A percentile compares a stretch with the other conserved stretches of the same genome.
Conservation (phyloP, 805 yeast species). For the Candida sphagnicola region DNA sequence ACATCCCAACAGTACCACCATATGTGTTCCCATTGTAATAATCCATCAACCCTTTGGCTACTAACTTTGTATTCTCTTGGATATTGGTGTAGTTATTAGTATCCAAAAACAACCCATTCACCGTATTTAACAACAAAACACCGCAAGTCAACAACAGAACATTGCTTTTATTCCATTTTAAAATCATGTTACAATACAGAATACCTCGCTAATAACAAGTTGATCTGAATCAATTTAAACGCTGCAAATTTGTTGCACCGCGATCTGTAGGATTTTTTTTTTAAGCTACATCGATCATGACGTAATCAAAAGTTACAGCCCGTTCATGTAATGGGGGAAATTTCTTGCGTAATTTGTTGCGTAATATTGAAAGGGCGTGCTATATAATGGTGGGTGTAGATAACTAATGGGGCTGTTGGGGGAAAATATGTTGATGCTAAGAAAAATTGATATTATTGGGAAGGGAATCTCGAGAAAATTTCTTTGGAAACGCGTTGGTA, state of each 20-base stretch:
- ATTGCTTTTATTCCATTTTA: not conserved
- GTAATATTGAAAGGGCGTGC: too few species aligned
- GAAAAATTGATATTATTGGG: too few species aligned
- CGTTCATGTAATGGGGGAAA: too few species aligned
- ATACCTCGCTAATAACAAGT: not conserved
- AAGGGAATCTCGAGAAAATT: too few species aligned
- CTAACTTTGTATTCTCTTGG: constrained; percentile 50
- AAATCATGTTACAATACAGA: not conserved
- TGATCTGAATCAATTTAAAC: not conserved
- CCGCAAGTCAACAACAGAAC: constrained; percentile 1
- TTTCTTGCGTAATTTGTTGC: too few species aligned
- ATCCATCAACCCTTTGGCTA: constrained; percentile 73
- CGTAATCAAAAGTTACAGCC: too few species aligned
- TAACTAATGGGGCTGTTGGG: too few species aligned
- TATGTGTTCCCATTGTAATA: constrained; percentile 65
- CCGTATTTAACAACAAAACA: constrained; percentile 5
- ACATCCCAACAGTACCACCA: constrained; percentile 87
- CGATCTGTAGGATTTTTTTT: not conserved
- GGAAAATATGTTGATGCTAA: too few species aligned
- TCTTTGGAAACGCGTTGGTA: too few species aligned
- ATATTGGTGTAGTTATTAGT: constrained; percentile 42
- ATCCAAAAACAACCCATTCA: constrained; percentile 29
- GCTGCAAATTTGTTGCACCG: not conserved
- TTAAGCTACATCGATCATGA: too few species aligned
- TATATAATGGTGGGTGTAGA: too few species aligned